Base-by-base conservation (phyloP, 805 yeast species). In the Saturnispora bothae region DNA sequence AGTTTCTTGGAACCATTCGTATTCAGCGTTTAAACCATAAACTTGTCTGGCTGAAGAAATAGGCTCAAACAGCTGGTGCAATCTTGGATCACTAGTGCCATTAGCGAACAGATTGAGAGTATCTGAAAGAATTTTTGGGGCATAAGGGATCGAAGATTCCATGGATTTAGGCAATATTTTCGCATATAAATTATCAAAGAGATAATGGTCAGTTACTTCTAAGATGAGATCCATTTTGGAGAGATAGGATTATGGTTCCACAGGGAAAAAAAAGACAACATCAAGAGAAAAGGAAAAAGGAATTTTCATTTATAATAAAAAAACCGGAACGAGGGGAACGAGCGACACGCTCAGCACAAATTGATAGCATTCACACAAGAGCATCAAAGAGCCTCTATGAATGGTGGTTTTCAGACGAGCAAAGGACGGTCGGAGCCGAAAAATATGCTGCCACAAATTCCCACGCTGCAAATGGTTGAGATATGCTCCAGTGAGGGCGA, bases 151-250 rank as follows among this genome's bases (percentile, higher is more conserved):
- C 32, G 48, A 46, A 16, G 45, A 53, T 14, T 66, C 60, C 31
- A 77, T 57, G 8, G 74, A 60, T 7, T 68, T 64, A 13, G 95
- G 95, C 33, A 84, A 63, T 3, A 74, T 44, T 29, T 62, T 62
- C 22, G 96, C 83, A 51, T 86, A 89, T 14, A 74, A 63, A 55
- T 65, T 68, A 63, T 92, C 98, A 36, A 89, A 71, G 21, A 76
- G 51, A 49, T 63, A 83, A 34, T 83, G 68, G 61, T 92, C 98
- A 33, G 66, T 61, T 18, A 76, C 64, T 59, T 92, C 98, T 37
- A 92, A 69, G 18, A 85, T 86, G 53, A 92, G 65, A 79, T 92
- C 98, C 98, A 92, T 89, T 41, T 17, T 32, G 15, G 22, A 5
- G 15, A 10, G 31, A n/a, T 15, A 7, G 30, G 8, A 7, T 15